These are phyloP conservation scores for Choiromyces venosus DNA, from an alignment of 495 filamentous ascomycete genomes.

Conservation along the genomic window DNA sequence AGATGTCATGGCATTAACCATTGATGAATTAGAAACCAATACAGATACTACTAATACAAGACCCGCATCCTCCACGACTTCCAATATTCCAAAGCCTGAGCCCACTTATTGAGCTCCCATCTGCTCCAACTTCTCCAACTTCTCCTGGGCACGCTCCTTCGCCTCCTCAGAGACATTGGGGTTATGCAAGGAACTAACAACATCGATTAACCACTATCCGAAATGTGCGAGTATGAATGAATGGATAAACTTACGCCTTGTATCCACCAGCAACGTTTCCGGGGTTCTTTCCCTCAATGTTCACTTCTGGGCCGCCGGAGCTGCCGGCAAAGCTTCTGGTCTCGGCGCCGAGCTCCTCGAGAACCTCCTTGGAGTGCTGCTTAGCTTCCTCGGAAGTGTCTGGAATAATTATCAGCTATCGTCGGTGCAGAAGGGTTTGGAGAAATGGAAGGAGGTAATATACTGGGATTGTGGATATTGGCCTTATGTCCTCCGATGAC, in stretches of 20 bases:
- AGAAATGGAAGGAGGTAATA: slow-evolving; percentile 4
- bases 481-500: slow-evolving; percentile 51
- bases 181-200: slow-evolving; percentile 44
- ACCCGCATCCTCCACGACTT: background rate
- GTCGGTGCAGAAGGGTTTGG: background rate
- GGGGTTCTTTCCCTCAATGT: slow-evolving; percentile 44
- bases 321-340: slow-evolving; percentile 35
- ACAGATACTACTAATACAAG: background rate
- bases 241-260: slow-evolving; percentile 43
- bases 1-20: background rate
- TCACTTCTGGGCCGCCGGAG: slow-evolving; percentile 14
- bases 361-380: slow-evolving; percentile 46
- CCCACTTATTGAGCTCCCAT: slow-evolving; percentile 26
- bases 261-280: slow-evolving; percentile 47
- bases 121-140: slow-evolving; percentile 40
- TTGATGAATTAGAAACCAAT: background rate
- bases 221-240: too few species aligned
- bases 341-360: slow-evolving; percentile 43
- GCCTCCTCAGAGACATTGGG: slow-evolving; percentile 50
- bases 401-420: slow-evolving; percentile 21
- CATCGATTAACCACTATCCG: background rate
- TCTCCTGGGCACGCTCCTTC: slow-evolving; percentile 47
- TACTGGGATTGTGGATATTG: slow-evolving; percentile 49
- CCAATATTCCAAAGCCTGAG: background rate
- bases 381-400: slow-evolving; percentile 49